Base-by-base conservation (phyloP, 805 yeast genomes). In the Lipomyces japonicus region DNA sequence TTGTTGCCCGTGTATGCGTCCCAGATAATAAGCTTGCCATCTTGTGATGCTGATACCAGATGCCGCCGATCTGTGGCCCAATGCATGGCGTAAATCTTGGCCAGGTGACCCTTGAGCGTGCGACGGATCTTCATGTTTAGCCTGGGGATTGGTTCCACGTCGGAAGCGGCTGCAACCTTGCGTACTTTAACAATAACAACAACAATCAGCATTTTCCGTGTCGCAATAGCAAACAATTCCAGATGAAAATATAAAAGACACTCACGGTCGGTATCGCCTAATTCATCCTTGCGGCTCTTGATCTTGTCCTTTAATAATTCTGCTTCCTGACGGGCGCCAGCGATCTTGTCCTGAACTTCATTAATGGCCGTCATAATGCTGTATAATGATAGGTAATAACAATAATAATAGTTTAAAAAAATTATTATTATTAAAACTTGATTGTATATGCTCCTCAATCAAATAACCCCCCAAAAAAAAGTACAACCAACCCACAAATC, bases 11-110 rank as follows among this genome's bases (percentile, higher is more conserved):
- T 77, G 2, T 75, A 70, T 0, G 87, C 75, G 65, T 89, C 91
- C 96, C 97, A 90, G 19, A 86, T 67, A 34, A 90, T 72, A 72
- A 88, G 72, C 62, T 79, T 84, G 1, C 95, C 96, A 67, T 90
- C 97, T 64, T 86, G 95, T 23, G 91, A 82, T 0, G 87, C 88
- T 43, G 88, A 78, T 6, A 88, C 66, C 2, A 89, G 62, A 39
- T 74, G 75, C 39, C 68, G 66, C n/a, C 85, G 76, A 62, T 82
- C 82, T 0, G 71, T 64, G 46, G 80, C 75, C 95, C 96, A 86
- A 45, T 79, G 72, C 50, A 85, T 70, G 50, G 80, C 79, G 6
- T 82, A 75, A 19, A 89, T 76, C 63, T 89, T 88, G 63, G 81
- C 84, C 57, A 77, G 78, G 64, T 90, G 96, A 1, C 88, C 88